Evolutionary conservation across 805 yeast genomes (phyloP), one percentile per base, ranked within the genome.

Genomic region (Schwanniomyces sp.): DNA sequence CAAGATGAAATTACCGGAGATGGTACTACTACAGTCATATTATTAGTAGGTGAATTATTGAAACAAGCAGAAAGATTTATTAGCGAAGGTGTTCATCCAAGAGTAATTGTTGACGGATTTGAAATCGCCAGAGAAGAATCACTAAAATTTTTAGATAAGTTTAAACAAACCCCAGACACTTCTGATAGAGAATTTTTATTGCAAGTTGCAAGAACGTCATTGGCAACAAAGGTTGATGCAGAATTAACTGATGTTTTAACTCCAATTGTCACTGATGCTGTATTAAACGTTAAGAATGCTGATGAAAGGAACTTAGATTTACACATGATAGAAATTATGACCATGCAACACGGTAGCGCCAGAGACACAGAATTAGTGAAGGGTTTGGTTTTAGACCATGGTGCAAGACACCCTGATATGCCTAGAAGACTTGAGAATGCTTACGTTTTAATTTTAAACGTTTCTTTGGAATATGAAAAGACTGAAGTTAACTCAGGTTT

Each of bases 1-100:
- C 99, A 94, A 70, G 99, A 94, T 67, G 99, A 94, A 69, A 90
- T 94, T 63, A 88, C 98, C n/a, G 99, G 99, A 43, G 99, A 94
- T 69, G 99, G 99, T 54, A 94, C 99, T 46, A 92, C 98, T 5
- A 87, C 97, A 1, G 99, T 94, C 46, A 92, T 91, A 40, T 76
- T 95, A 52, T 78, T 91, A 46, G 99, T 94, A 38, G 99, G 99
- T 47, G 97, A 92, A 67, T 75, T 94, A 51, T 78, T 94, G 64
- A 89, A 88, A 65, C 98, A 94, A 69, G 97, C 98, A 25, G 94
- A 92, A 65, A 80, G 97, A 56, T 91, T 81, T 64, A 83, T 89
- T 48, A 79, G 84, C 55, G 99, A 94, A 71, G 99, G 99, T 45
- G 86, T 94, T 43, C 99, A 94, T 70, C 98, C 99, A 36, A 79